A percentile compares a stretch with the other conserved stretches of the same genome.
These are phyloP conservation scores for Pyrenophora tritici-repentis DNA, from an alignment of 2,329 filamentous ascomycete species.

Conservation along the genomic window DNA sequence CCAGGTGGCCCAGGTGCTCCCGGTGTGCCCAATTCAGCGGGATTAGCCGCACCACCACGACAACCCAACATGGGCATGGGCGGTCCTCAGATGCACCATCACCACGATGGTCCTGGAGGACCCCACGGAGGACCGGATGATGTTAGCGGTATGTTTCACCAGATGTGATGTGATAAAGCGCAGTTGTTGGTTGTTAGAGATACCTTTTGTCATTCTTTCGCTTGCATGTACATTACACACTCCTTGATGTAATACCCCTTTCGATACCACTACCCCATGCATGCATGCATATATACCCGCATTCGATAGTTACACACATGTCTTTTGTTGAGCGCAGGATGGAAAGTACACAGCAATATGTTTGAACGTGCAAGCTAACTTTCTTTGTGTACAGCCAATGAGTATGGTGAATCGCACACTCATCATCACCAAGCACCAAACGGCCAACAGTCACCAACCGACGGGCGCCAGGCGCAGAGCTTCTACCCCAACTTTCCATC, in stretches of 20 bases:
- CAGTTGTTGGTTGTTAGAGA: slow-evolving; percentile 48
- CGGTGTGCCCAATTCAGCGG: slow-evolving; percentile 66
- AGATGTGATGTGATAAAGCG: slow-evolving; percentile 67
- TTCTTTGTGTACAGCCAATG: slow-evolving; percentile 59
- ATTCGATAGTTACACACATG: slow-evolving; percentile 25
- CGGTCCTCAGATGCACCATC: slow-evolving; percentile 68
- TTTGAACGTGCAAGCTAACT: slow-evolving; percentile 51
- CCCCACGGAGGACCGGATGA: slow-evolving; percentile 71
- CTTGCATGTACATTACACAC: slow-evolving; percentile 50
- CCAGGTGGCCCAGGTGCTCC: slow-evolving; percentile 64
- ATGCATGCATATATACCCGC: slow-evolving; percentile 34
- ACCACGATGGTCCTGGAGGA: slow-evolving; percentile 73
- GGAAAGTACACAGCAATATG: slow-evolving; percentile 22
- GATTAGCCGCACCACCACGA: slow-evolving; percentile 63
- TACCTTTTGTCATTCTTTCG: slow-evolving; percentile 49
- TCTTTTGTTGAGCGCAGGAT: slow-evolving; percentile 34
- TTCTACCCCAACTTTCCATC: slow-evolving; percentile 75
- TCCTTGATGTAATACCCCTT: slow-evolving; percentile 50
- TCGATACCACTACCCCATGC: slow-evolving; percentile 46
- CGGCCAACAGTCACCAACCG: slow-evolving; percentile 61
- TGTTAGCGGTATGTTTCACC: slow-evolving; percentile 97
- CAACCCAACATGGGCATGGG: slow-evolving; percentile 74
- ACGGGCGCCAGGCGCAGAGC: slow-evolving; percentile 74
- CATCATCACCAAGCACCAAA: slow-evolving; percentile 69
- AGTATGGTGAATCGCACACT: slow-evolving; percentile 64